Base-by-base conservation (phyloP, 2,329 filamentous ascomycete species). In the Fusarium nanum region DNA sequence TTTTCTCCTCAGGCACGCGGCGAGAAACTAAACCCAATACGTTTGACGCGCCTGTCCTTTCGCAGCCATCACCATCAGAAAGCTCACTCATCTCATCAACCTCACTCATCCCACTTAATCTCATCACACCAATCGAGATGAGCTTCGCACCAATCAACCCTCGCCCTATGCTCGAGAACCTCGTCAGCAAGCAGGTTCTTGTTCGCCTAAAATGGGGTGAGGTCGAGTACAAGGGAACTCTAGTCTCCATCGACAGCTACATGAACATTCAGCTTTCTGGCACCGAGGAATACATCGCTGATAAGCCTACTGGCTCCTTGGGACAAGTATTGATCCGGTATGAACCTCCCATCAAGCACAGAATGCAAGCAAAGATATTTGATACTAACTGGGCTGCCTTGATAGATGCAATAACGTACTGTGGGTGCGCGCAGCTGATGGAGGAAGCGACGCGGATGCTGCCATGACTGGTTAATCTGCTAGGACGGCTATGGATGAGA, bases 191-290 rank as follows among this genome's bases (percentile, higher is more conserved):
- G 81, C 89, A 95, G 77, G 91, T 99, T 78, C 86, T 94, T 70
- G 92, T 99, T 70, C 93, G 94, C 76, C 88, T 99, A 71, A 99
- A 99, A 88, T 99, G 96, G 96, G 94, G 93, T 75, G 91, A 98
- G 82, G 96, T 93, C 64, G 96, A 99, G 82, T 99, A 99, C 88
- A 97, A 95, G 81, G 96, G 96, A 79, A 89, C 89, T 72, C 89
- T 99, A 68, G 92, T 97, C 78, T 95, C 92, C 76, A 93, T 97
- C 78, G 96, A 99, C 84, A 94, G 92, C 78, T 99, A 99, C 86
- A 98, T 99, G 95, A 99, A 99, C 85, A 90, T 99, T 71, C 94
- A 98, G 83, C 88, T 99, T 70, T 90, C 91, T 72, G 91, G 92
- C 76, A 94, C 95, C 54, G 93, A 97, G 83, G 96, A 99, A 82